Evolutionary conservation across 129 eudicot genomes (phyloP), one percentile per base, ranked within the genome.

Genomic region (Oenanthe sinensis): DNA sequence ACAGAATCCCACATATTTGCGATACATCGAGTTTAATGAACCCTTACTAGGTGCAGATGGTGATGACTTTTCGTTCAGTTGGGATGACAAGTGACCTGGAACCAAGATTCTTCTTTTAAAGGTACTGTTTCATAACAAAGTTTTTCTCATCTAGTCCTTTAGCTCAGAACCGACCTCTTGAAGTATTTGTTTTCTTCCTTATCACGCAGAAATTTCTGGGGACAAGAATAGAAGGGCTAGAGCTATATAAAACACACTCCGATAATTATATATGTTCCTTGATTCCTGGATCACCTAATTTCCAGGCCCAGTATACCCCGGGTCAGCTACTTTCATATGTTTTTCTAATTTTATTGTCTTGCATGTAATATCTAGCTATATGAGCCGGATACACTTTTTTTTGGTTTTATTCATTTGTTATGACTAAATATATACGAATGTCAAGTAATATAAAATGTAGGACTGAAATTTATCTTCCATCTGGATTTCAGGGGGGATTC

Each of bases 41-140:
- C 96, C 84, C 75, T 75, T 75, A 0, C 63, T 88, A 78, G 98
- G 98, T 71, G 90, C 97, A 16, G 91, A 91, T 8, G 92, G 90
- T 2, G 97, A 91, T 46, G 97, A 81, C 79, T 91, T 81, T 71
- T 88, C 98, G 42, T 94, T 94, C 82, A 91, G 97, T 79, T 94
- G 98, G 98, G 98, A 94, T 52, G 97, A 94, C 71, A 94, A 94
- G 71, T 79, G 90, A 72, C 86, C 97, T 45, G 98, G 96, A 54
- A 90, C 98, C 49, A 91, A 91, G 84, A 81, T 94, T 82, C 85
- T 94, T 68, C 96, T 94, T 44, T 78, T 97, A 15, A 85, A 90
- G 96, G 96, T 90, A 44, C 42, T 16, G 43, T 52, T 42, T 17
- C 30, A 24, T 20, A 28, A 17, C 19, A 69, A 48, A 33, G 17